These are phyloP conservation scores for Trichomonas vaginalis DNA, from an alignment of 208 protist genomes.

Conservation along the genomic window DNA sequence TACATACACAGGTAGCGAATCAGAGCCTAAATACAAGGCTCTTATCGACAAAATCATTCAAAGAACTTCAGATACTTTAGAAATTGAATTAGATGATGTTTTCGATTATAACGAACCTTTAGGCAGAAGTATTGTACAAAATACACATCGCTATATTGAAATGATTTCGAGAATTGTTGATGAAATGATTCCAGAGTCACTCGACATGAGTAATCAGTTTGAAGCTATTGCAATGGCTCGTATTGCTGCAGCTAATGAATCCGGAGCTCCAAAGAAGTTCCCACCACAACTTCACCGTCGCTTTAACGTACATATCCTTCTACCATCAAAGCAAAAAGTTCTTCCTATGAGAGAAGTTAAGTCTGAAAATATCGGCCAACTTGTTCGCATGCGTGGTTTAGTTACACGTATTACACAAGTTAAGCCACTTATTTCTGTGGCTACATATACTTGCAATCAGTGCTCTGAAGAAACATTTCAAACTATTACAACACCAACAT, in stretches of 20 bases:
- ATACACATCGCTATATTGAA: constrained; percentile 34
- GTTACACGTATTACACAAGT: constrained; percentile 59
- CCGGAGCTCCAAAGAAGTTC: background rate
- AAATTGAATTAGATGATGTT: constrained; percentile 36
- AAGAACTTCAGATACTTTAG: background rate
- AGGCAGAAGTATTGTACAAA: constrained; percentile 19
- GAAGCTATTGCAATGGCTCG: background rate
- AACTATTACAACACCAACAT: constrained; percentile 41
- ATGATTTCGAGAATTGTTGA: constrained; percentile 35
- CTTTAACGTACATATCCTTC: background rate
- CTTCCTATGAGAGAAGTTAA: background rate
- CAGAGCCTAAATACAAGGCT: background rate
- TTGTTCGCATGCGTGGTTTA: constrained; percentile 47
- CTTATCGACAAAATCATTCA: background rate
- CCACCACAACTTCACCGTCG: background rate
- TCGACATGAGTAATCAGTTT: background rate
- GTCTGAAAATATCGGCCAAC: constrained; percentile 40
- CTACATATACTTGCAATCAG: constrained; percentile 59
- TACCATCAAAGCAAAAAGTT: background rate
- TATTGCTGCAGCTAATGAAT: background rate
- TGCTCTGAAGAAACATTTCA: constrained; percentile 61
- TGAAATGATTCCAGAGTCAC: constrained; percentile 22
- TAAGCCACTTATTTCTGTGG: constrained; percentile 54
- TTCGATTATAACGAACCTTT: background rate
- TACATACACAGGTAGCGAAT: background rate